Evolutionary conservation across 805 yeast genomes (phyloP).

Genomic region (Priceomyces medius): DNA sequence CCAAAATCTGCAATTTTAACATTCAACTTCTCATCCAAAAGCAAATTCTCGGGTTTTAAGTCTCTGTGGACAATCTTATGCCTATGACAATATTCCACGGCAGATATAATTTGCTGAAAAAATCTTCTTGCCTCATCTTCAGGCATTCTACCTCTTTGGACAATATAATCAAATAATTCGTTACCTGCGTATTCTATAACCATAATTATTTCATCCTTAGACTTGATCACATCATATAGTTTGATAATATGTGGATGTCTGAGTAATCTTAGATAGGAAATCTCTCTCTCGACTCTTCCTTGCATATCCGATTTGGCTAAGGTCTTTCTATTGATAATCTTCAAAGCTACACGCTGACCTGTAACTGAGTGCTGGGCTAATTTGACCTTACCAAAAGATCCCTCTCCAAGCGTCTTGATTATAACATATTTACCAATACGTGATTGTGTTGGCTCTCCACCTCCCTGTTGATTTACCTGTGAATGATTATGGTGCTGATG

Average conservation of each 20-base stretch:
- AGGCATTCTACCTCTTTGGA: conserved; percentile 88
- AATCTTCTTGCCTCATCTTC: conserved; percentile 90
- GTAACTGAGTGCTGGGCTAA: conserved; percentile 87
- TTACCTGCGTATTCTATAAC: conserved; percentile 97
- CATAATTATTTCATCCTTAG: conserved; percentile 94
- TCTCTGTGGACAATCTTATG: conserved; percentile 97
- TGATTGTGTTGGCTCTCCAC: conserved; percentile 7
- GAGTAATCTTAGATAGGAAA: conserved; percentile 78
- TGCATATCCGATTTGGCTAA: conserved; percentile 96
- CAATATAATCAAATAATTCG: conserved; percentile 92
- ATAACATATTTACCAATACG: conserved; percentile 91
- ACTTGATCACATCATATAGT: conserved; percentile 90
- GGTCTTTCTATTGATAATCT: conserved; percentile 88
- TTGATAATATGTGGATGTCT: conserved; percentile 97
- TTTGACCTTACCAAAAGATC: conserved; percentile 95
- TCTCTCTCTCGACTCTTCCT: conserved; percentile 93
- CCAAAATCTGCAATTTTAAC: conserved; percentile 98
- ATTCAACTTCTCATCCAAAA: conserved; percentile 84
- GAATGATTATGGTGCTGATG: conserved; percentile 22
- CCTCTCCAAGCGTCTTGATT: conserved; percentile 91
- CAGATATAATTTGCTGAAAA: conserved; percentile 94
- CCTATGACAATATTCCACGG: conserved; percentile 94
- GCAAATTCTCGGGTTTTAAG: conserved; percentile 89
- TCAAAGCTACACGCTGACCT: conserved; percentile 88
- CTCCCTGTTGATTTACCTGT: conserved; percentile 15